Base-by-base conservation (phyloP, 2,329 filamentous ascomycete species). In the Plenodomus biglobosus region DNA sequence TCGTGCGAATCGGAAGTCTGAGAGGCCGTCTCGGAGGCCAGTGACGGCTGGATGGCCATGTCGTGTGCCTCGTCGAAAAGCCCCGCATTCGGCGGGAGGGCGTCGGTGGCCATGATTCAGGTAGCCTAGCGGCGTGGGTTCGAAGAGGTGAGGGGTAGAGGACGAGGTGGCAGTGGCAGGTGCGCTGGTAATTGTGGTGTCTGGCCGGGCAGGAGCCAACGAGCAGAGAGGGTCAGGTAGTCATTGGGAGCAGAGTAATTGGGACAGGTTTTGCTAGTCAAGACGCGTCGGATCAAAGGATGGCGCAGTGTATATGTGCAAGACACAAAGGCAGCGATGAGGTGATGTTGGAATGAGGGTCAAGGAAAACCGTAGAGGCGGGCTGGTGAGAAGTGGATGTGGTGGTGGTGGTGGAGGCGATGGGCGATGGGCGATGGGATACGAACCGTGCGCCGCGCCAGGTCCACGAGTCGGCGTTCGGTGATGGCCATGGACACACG, bases 1-100 rank as follows among this genome's bases (percentile, higher is more conserved):
- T 51, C 41, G 45, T 44, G 51, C 41, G 60, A 52, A 44, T 76
- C 76, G 52, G 73, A 75, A 57, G 76, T 80, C 11, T 46, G 51
- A 22, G 19, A 45, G 38, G 40, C 46, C 43, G 47, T 44, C 42
- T 48, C 41, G 17, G 41, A 42, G 20, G 46, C 17, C n/a, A n/a
- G n/a, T n/a, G n/a, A n/a, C n/a, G n/a, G n/a, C 1, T 38, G 18
- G 37, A 46, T 46, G 16, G 21, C 22, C 21, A 24, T 37, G 48
- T 46, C 37, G 54, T 50, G 52, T 39, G 48, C 44, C 15, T 53
- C 48, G 38, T 51, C 52, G 32, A 50, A 45, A 10, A 46, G 57
- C 52, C 44, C 51, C 48, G 52, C 53, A 40, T 45, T 41, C 13
- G 55, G 52, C 27, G 30, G 16, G 5, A 16, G 53, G 19, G 54